phyloP scores from a whole-genome alignment of 345 rosid species.

The Cardiospermum halicacabum region DNA sequence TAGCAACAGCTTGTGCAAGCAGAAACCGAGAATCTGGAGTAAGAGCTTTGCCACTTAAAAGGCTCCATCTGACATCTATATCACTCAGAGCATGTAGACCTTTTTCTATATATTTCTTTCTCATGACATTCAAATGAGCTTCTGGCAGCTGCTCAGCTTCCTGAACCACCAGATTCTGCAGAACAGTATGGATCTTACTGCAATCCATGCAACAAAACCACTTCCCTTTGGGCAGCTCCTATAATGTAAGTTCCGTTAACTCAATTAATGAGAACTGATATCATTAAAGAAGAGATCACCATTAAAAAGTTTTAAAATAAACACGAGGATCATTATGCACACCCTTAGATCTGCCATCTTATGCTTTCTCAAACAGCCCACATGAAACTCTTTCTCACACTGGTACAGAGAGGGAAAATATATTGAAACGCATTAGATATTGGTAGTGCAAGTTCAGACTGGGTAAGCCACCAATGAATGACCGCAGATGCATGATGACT shows the following conservation, averaged over 20 bases:
- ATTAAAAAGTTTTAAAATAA: not conserved
- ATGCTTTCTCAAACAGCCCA: slow-evolving; percentile 86
- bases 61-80: slow-evolving; percentile 81
- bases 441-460: not conserved
- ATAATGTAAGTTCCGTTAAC: slow-evolving; percentile 23
- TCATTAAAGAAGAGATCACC: not conserved
- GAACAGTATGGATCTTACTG: slow-evolving; percentile 58
- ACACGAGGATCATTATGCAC: slow-evolving; percentile 10
- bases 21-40: slow-evolving; percentile 56
- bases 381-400: slow-evolving; percentile 89
- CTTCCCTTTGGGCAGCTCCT: slow-evolving; percentile 89
- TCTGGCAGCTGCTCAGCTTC: slow-evolving; percentile 76
- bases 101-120: slow-evolving; percentile 45
- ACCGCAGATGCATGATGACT: slow-evolving; percentile 1
- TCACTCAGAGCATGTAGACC: slow-evolving; percentile 27
- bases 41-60: slow-evolving; percentile 65
- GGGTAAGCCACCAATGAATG: slow-evolving; percentile 1
- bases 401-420: slow-evolving; percentile 23
- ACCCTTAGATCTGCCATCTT: slow-evolving; percentile 88
- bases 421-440: not conserved
- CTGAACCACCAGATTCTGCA: slow-evolving; percentile 59
- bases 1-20: slow-evolving; percentile 85
- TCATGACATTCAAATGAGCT: slow-evolving; percentile 46
- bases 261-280: slow-evolving; percentile 1
- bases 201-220: slow-evolving; percentile 91